A percentile compares a stretch with the other conserved stretches of the same genome.
Evolutionary conservation across 345 rosid genomes (phyloP).

Genomic region (Cochlearia excelsa): DNA sequence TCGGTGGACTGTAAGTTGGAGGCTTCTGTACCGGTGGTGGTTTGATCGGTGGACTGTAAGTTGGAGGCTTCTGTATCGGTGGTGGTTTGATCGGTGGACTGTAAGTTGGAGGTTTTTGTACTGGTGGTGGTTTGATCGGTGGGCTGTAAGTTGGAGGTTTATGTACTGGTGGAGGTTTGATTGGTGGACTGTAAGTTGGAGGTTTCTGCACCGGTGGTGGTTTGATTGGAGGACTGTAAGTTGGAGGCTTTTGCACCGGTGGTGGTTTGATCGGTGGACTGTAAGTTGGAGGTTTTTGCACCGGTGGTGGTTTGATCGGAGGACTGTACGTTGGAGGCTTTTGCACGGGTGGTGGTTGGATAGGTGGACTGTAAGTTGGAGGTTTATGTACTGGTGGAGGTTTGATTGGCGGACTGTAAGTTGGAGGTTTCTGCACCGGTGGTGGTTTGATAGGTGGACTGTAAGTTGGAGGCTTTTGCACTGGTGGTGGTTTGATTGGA

Average conservation of each 20-base stretch:
- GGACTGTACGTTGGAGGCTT: slow-evolving; percentile 4
- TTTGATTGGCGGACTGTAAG: background rate
- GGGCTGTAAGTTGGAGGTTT: slow-evolving; percentile 15
- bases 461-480: background rate
- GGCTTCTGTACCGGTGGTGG: slow-evolving; percentile 11
- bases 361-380: background rate
- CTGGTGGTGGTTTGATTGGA: background rate
- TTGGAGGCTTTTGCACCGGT: slow-evolving; percentile 4
- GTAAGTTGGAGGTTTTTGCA: slow-evolving; percentile 3
- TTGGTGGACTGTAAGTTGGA: background rate
- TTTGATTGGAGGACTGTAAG: background rate
- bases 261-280: slow-evolving; percentile 2
- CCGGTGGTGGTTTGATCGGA: background rate
- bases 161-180: background rate
- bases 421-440: background rate
- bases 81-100: slow-evolving; percentile 3
- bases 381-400: background rate
- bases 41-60: background rate
- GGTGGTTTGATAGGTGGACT: background rate
- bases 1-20: slow-evolving; percentile 16
- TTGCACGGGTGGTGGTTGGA: background rate
- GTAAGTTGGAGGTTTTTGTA: slow-evolving; percentile 2
- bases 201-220: slow-evolving; percentile 5
- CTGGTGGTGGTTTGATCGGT: background rate
- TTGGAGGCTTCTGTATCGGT: slow-evolving; percentile 1